Base-by-base conservation (phyloP, 2,329 filamentous ascomycete genomes). In the Ophiocordyceps sinensis region DNA sequence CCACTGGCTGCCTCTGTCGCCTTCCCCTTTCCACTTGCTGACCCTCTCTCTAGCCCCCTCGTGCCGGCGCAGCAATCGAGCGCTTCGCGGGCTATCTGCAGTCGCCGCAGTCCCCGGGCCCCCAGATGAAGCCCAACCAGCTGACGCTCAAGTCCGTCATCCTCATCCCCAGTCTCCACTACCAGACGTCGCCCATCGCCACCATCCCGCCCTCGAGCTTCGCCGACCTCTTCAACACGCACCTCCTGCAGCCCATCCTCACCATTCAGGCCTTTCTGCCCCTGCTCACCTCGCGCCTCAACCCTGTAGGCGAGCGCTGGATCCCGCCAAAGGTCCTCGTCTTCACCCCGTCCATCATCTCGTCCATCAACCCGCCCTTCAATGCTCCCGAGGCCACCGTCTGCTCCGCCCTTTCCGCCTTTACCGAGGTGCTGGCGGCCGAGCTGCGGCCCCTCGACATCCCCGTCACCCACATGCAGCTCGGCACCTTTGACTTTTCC, bases 191-290 rank as follows among this genome's bases (percentile, higher is more conserved):
- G 4, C 83, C 85, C 17, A 82, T 96, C 46, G 85, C 87, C 46
- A 88, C 85, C 4, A 81, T 95, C 44, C 78, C 85, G 7, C 79
- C 85, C 0, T 84, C 85, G 28, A 80, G 77, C 52, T 91, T 94
- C 66, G 85, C 85, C 47, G 86, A 95, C 55, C 81, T 87, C 29
- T 78, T 96, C 59, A 94, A 95, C 60, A 89, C 86, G 14, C 88
- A 94, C 54, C 74, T 98, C 12, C 73, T 96, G 41, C 83, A 87
- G 43, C 89, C 89, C 1, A 86, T 96, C 49, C 74, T 94, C 40
- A 87, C 84, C 5, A 80, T 88, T 32, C 88, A 95, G 63, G 75
- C 85, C 41, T 91, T 96, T 64, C 70, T 96, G n/a, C 83, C 83
- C 0, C 75, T 88, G 28, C 70, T 88, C 40, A 82, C 75, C 4